Percentiles rank a stretch among this genome's conserved stretches.
phyloP scores from a whole-genome alignment of 2,329 filamentous ascomycete species.

The Macrophomina phaseolina region DNA sequence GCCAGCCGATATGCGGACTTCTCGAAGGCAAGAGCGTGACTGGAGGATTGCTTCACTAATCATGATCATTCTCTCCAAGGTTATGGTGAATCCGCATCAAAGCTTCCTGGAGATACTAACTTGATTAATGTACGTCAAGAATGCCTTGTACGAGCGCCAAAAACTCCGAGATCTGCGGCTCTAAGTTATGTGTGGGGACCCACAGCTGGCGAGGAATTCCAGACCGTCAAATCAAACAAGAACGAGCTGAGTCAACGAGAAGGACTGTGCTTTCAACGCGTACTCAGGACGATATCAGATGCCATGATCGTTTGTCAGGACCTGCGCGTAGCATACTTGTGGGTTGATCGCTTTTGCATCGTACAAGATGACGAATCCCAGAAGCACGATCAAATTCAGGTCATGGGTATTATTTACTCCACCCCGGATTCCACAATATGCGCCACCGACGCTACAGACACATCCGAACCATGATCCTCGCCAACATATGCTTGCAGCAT shows the following conservation, averaged over 20 bases:
- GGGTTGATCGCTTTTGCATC: constrained; percentile 17
- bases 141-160: not conserved
- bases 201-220: not conserved
- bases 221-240: not conserved
- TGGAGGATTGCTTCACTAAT: not conserved
- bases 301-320: not conserved
- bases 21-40: not conserved
- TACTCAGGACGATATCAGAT: not conserved
- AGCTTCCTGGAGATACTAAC: not conserved
- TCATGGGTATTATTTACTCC: not conserved
- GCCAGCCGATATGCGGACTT: not conserved
- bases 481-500: not conserved
- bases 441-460: not conserved
- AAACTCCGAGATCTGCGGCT: not conserved
- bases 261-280: fast-evolving
- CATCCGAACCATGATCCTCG: not conserved
- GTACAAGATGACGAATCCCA: not conserved
- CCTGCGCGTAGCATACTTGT: constrained; percentile 6
- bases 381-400: not conserved
- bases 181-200: constrained; percentile 12
- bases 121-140: not conserved
- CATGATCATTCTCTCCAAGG: not conserved
- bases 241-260: not conserved
- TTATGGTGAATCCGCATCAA: not conserved
- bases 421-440: not conserved